These are phyloP conservation scores for Naumovozyma dairenensis DNA, from an alignment of 805 yeast genomes.

Conservation along the genomic window DNA sequence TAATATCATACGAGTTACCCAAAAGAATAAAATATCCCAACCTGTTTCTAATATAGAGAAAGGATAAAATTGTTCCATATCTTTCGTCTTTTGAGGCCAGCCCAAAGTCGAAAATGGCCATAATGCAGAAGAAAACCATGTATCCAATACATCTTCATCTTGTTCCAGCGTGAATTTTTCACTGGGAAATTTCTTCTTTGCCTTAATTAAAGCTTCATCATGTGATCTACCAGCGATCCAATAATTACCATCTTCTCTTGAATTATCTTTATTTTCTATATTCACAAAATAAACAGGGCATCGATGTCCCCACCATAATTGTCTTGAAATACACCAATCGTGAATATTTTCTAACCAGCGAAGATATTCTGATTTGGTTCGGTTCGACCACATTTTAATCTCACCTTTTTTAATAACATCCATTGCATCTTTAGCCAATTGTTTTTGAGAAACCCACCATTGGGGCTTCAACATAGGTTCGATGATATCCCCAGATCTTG, in stretches of 20 bases:
- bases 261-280: slow-evolving; percentile 46
- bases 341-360: slow-evolving; percentile 91
- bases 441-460: slow-evolving; percentile 94
- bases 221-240: slow-evolving; percentile 84
- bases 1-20: slow-evolving; percentile 95
- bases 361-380: slow-evolving; percentile 84
- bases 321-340: slow-evolving; percentile 98
- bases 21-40: slow-evolving; percentile 97
- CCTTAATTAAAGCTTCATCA: slow-evolving; percentile 79
- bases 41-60: slow-evolving; percentile 94
- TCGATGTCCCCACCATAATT: slow-evolving; percentile 93
- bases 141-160: slow-evolving; percentile 95
- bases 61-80: slow-evolving; percentile 70
- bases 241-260: slow-evolving; percentile 41
- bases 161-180: slow-evolving; percentile 66
- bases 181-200: slow-evolving; percentile 57
- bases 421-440: slow-evolving; percentile 78
- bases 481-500: slow-evolving; percentile 91
- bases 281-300: slow-evolving; percentile 88
- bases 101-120: slow-evolving; percentile 97
- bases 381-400: slow-evolving; percentile 69
- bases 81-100: slow-evolving; percentile 76
- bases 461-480: slow-evolving; percentile 96
- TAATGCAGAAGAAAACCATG: slow-evolving; percentile 98
- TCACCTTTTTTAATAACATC: slow-evolving; percentile 73